Evolutionary conservation across 352 stramenopile genomes (phyloP).

Genomic region (Globisporangium cederbergense): DNA sequence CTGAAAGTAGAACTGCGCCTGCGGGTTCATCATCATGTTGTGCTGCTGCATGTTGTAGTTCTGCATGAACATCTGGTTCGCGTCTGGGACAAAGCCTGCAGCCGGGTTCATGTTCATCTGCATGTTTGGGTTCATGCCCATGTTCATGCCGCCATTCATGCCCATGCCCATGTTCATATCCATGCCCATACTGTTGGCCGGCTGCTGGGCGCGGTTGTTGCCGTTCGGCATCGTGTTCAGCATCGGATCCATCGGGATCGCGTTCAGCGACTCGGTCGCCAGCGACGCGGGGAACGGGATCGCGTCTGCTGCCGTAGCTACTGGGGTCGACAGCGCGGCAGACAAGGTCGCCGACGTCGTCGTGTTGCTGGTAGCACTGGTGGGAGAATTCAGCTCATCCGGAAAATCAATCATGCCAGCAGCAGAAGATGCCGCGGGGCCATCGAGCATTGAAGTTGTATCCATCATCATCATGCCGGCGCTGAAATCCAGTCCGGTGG

Average conservation of each 20-base stretch:
- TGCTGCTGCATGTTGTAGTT: conserved; percentile 63
- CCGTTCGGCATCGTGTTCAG: conserved; percentile 21
- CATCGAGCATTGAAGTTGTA: conserved; percentile 33
- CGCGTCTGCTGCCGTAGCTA: conserved; percentile 37
- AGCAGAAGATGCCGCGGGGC: conserved; percentile 21
- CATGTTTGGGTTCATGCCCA: conserved; percentile 51
- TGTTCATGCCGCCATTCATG: conserved; percentile 28
- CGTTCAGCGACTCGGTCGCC: conserved; percentile 51
- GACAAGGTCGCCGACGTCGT: conserved; percentile 30
- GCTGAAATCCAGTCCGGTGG: conserved; percentile 60
- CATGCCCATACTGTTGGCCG: conserved; percentile 20
- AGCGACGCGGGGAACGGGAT: conserved; percentile 79
- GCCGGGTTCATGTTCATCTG: conserved; percentile 47
- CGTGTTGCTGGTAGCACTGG: conserved; percentile 18
- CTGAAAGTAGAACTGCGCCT: conserved; percentile 66
- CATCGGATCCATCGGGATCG: conserved; percentile 24
- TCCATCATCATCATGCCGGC: conserved; percentile 70
- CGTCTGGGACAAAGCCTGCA: conserved; percentile 37
- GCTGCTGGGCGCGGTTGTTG: conserved; percentile 1
- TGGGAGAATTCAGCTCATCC: conserved; percentile 82
- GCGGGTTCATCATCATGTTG: conserved; percentile 77
- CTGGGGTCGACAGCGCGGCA: conserved; percentile 25
- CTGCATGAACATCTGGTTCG: conserved; percentile 70
- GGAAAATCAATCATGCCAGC: conserved; percentile 81
- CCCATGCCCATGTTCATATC: conserved; percentile 44